These are phyloP conservation scores for Aegle marmelos DNA, from an alignment of 345 rosid genomes.

Conservation along the genomic window DNA sequence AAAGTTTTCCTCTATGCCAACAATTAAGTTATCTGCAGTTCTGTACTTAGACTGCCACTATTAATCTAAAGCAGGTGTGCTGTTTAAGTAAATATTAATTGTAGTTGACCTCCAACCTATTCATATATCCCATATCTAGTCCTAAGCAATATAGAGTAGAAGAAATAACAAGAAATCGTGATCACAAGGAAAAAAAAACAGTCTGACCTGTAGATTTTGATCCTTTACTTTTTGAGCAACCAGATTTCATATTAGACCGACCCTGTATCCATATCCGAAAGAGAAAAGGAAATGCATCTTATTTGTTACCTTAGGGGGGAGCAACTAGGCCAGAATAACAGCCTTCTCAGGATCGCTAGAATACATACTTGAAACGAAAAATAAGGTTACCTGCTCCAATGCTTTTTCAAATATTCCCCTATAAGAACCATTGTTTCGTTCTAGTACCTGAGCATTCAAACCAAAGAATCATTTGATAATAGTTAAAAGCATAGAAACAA, in stretches of 20 bases:
- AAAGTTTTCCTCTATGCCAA: background rate
- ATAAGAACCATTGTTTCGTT: slow-evolving; percentile 33
- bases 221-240: slow-evolving; percentile 22
- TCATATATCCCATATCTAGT: background rate
- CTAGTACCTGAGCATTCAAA: slow-evolving; percentile 32
- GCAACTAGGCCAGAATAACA: background rate
- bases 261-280: slow-evolving; percentile 36
- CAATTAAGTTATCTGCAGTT: background rate
- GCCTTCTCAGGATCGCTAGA: background rate
- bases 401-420: slow-evolving; percentile 38
- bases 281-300: slow-evolving; percentile 6
- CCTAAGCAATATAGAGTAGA: background rate
- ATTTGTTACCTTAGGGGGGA: background rate
- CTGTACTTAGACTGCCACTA: background rate
- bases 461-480: background rate
- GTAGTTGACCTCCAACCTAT: background rate
- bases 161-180: background rate
- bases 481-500: background rate
- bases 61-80: background rate
- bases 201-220: slow-evolving; percentile 40
- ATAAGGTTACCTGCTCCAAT: slow-evolving; percentile 38
- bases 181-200: background rate
- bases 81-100: background rate
- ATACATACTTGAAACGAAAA: background rate
- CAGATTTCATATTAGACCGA: slow-evolving; percentile 16